A percentile compares a stretch with the other conserved stretches of the same genome.
Evolutionary conservation across 768 basidiomycete species (phyloP).

Genomic region (Boletus rubescentipes): DNA sequence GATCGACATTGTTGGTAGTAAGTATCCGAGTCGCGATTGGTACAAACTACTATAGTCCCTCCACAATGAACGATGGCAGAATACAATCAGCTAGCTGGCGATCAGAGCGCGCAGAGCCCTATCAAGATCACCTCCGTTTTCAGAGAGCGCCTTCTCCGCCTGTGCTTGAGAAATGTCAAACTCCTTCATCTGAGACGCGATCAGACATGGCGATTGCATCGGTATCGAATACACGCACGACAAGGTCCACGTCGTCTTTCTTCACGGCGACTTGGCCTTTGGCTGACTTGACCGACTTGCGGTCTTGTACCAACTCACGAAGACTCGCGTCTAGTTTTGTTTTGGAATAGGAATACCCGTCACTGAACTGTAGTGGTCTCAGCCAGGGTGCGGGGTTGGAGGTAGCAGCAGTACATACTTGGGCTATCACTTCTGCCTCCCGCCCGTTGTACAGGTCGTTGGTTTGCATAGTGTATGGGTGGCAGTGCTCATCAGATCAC

Average conservation of each 20-base stretch:
- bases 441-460: conserved; percentile 29
- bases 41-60: too few species aligned
- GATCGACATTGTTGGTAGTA: conserved; percentile 67
- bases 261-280: conserved; percentile 24
- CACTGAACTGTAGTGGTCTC: conserved; percentile 47
- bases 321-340: conserved; percentile 34
- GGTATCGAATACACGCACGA: conserved; percentile 21
- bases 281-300: conserved; percentile 53
- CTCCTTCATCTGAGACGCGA: conserved; percentile 25
- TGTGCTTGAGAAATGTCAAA: conserved; percentile 29
- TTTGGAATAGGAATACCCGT: conserved; percentile 47
- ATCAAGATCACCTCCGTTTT: conserved; percentile 30
- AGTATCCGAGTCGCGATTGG: background rate
- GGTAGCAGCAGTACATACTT: conserved; percentile 11
- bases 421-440: conserved; percentile 31
- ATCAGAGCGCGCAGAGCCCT: conserved; percentile 29
- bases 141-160: conserved; percentile 31
- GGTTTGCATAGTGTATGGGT: conserved; percentile 18
- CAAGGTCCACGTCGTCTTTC: conserved; percentile 29
- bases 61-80: background rate
- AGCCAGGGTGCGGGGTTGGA: conserved; percentile 18
- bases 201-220: conserved; percentile 2
- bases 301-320: conserved; percentile 51
- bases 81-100: conserved; percentile 19
- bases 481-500: conserved; percentile 21